These are phyloP conservation scores for Hypholoma sublateritium DNA, from an alignment of 768 basidiomycete genomes.

Conservation along the genomic window DNA sequence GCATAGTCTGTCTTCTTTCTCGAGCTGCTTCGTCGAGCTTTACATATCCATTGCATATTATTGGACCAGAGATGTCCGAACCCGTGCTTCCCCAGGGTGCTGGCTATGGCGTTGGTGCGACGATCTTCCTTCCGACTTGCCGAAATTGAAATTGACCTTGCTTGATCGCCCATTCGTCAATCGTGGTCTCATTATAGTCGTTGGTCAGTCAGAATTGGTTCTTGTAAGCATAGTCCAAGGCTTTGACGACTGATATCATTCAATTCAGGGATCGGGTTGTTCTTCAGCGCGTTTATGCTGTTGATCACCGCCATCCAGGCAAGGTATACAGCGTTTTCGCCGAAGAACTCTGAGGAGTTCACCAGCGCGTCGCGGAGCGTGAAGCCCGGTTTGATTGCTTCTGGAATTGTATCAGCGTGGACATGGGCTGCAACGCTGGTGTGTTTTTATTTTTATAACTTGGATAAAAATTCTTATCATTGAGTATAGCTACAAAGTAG, in stretches of 20 bases:
- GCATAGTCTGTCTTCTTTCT: not conserved
- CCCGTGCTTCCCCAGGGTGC: conserved; percentile 73
- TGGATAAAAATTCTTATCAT: not conserved
- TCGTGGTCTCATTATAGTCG: conserved; percentile 17
- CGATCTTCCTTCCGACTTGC: not conserved
- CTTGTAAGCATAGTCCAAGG: not conserved
- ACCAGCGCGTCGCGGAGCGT: conserved; percentile 79
- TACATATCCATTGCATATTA: not conserved
- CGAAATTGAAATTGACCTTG: too few relatives aligned
- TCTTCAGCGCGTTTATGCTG: conserved; percentile 84
- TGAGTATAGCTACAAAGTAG: conserved; percentile 63
- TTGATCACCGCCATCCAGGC: conserved; percentile 76
- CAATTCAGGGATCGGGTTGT: conserved; percentile 74
- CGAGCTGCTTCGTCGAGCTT: not conserved
- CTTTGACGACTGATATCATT: not conserved
- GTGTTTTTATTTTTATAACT: conserved; percentile 7
- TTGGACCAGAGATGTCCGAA: conserved; percentile 20
- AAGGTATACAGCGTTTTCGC: conserved; percentile 81
- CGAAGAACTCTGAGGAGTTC: conserved; percentile 80
- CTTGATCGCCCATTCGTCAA: not conserved
- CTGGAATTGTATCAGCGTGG: conserved; percentile 93
- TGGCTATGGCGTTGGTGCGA: conserved; percentile 80
- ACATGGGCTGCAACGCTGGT: conserved; percentile 85
- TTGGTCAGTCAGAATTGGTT: conserved; percentile 20
- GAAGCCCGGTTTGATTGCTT: conserved; percentile 89